Percentiles rank a stretch among this genome's conserved stretches.
Conservation (phyloP, 2,329 filamentous ascomycete species). For the Diaporthe velutina region DNA sequence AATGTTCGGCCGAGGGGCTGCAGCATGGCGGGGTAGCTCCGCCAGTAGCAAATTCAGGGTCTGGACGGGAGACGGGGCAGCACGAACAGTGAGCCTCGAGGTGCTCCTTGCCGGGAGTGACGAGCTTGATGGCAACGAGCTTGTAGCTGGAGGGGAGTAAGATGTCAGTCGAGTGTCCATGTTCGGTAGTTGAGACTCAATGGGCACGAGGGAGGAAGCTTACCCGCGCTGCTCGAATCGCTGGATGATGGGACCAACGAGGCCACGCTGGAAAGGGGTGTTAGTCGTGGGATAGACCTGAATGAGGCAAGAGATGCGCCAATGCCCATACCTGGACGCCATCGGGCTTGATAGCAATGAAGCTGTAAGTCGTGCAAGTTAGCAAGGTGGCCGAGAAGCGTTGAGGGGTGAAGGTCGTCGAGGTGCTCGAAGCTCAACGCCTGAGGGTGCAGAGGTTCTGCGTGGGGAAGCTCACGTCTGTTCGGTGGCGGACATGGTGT, state of each 20-base stretch:
- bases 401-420: slow-evolving; percentile 41
- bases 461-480: slow-evolving; percentile 79
- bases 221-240: slow-evolving; percentile 98
- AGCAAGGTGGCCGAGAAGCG: slow-evolving; percentile 18
- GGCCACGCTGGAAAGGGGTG: slow-evolving; percentile 79
- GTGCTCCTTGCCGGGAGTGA: slow-evolving; percentile 90
- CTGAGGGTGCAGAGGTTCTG: neutral
- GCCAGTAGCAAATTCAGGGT: slow-evolving; percentile 18
- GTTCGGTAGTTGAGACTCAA: slow-evolving; percentile 4
- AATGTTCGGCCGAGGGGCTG: slow-evolving; percentile 28
- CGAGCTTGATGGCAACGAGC: slow-evolving; percentile 97
- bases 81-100: slow-evolving; percentile 92
- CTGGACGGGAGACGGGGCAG: neutral
- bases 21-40: slow-evolving; percentile 39
- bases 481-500: slow-evolving; percentile 79
- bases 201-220: slow-evolving; percentile 48
- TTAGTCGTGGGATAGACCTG: slow-evolving; percentile 40
- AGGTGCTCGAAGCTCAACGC: slow-evolving; percentile 38
- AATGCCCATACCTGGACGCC: slow-evolving; percentile 86
- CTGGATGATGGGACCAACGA: slow-evolving; percentile 96
- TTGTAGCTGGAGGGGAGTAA: slow-evolving; percentile 78
- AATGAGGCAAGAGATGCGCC: slow-evolving; percentile 26
- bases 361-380: slow-evolving; percentile 68
- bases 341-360: slow-evolving; percentile 99
- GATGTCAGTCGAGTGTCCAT: slow-evolving; percentile 27